phyloP scores from a whole-genome alignment of 2,329 filamentous ascomycete species.

The Alternaria ventricosa region DNA sequence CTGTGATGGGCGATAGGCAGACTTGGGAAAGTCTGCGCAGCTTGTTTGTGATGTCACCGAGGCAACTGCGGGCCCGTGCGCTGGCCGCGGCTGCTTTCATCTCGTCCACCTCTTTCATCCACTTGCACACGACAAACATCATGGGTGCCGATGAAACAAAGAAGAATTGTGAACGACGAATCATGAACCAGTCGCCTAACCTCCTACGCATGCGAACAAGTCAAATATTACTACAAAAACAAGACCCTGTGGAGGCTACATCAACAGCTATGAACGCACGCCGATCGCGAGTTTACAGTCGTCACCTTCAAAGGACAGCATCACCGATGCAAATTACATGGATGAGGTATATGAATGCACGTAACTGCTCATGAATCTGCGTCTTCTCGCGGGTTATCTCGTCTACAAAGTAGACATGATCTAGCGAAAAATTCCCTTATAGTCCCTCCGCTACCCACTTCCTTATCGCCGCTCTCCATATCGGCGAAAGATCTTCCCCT shows the following conservation, averaged over 20 bases:
- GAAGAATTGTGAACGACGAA: neutral
- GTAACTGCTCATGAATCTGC: neutral
- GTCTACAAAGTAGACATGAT: neutral
- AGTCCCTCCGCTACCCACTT: neutral
- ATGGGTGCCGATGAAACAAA: neutral
- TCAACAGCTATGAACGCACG: neutral
- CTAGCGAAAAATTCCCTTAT: no score
- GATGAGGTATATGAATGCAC: neutral
- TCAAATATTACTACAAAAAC: neutral
- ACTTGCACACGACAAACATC: neutral
- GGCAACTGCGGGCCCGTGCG: conserved; percentile 20
- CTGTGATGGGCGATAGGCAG: conserved; percentile 4
- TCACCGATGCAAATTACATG: neutral
- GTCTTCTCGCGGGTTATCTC: neutral
- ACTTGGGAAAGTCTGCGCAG: conserved; percentile 18
- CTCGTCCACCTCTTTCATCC: neutral
- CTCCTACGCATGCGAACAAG: neutral
- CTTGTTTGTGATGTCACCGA: conserved; percentile 34
- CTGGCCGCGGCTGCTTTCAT: neutral
- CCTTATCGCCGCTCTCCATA: neutral
- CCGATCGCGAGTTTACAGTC: neutral
- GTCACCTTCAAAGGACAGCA: neutral
- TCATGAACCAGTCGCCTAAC: neutral
- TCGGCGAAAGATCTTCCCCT: neutral
- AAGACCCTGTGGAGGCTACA: neutral